Percentiles rank a stretch among this genome's conserved stretches.
Conservation (phyloP, 1,284 basidiomycete species). For the Xerocomus minutiporus region DNA sequence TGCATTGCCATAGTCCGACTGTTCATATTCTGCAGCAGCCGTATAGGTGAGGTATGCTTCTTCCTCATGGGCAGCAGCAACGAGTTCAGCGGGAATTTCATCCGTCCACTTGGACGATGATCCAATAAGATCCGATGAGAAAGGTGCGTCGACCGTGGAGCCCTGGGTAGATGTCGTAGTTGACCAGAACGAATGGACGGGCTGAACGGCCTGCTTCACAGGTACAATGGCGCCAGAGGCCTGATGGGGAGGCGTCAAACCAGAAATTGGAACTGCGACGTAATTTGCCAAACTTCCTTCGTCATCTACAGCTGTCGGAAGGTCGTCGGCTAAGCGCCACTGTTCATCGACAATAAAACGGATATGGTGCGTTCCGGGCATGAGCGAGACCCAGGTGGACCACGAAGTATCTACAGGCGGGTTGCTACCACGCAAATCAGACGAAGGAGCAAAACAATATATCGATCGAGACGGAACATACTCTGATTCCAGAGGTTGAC, state of each 20-base stretch:
- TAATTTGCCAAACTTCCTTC: constrained; percentile 96
- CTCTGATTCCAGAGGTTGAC: constrained; percentile 59
- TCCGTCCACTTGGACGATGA: constrained; percentile 62
- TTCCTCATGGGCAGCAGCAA: constrained; percentile 79
- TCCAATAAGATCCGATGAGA: constrained; percentile 24
- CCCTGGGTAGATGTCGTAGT: constrained; percentile 36
- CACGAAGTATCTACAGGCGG: constrained; percentile 37
- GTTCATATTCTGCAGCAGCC: constrained; percentile 31
- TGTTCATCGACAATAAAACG: constrained; percentile 95
- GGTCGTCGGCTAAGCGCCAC: constrained; percentile 73
- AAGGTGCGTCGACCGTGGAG: constrained; percentile 20
- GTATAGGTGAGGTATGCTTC: constrained; percentile 63
- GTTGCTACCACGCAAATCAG: constrained; percentile 23
- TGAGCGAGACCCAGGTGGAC: constrained; percentile 52
- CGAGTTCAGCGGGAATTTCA: constrained; percentile 69
- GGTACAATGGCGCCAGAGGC: constrained; percentile 33
- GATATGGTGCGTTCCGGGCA: constrained; percentile 91
- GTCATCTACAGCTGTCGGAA: constrained; percentile 91
- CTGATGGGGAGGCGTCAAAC: constrained; percentile 31
- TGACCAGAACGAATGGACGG: constrained; percentile 35
- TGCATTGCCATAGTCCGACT: constrained; percentile 21
- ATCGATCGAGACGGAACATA: constrained; percentile 34
- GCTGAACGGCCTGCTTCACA: constrained; percentile 33
- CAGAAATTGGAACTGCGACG: constrained; percentile 52
- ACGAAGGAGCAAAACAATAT: constrained; percentile 1